Evolutionary conservation across 768 basidiomycete species (phyloP), one percentile per base, ranked within the genome.

Genomic region (Mycena rebaudengoi): DNA sequence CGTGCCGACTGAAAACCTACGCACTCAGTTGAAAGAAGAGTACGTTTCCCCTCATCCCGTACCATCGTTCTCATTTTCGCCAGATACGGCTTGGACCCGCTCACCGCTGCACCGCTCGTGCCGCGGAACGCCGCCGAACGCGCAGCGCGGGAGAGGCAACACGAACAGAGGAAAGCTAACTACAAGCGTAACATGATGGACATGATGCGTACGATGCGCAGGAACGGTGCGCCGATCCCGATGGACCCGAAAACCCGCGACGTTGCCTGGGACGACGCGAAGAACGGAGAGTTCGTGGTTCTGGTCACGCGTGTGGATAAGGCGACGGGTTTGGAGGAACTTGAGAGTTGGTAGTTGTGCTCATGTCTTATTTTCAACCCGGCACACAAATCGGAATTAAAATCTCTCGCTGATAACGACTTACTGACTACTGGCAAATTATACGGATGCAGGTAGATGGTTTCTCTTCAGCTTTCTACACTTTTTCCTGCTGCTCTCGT

Each of bases 61-160:
- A n/a, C 13, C 1, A 11, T 23, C 29, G 20, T 21, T 20, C 48
- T 60, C n/a, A 60, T 32, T n/a, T 28, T n/a, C 18, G 11, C 12
- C 14, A 60, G 58, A 50, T 60, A 51, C n/a, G 58, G 49, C 14
- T 43, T 60, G 58, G 49, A 51, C 28, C 58, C 58, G 10, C 40
- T 60, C 20, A 49, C 40, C n/a, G 46, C 29, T 30, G 48, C 58
- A 10, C 48, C 57, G 21, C 46, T 39, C 45, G 37, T 35, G 20
- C 49, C 41, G 25, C 40, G 49, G 26, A 60, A 60, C 40, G 29
- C 33, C 3, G n/a, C 26, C 11, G 49, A 60, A n/a, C 58, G 48
- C 12, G 49, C 58, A 3, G 37, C 30, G 16, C n/a, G 13, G 8
- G 25, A 32, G 3, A 49, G 29, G 11, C 12, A 32, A 10, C n/a